These are phyloP conservation scores for Pilatotrama ljubarskyi DNA, from an alignment of 768 basidiomycete genomes.

Conservation along the genomic window DNA sequence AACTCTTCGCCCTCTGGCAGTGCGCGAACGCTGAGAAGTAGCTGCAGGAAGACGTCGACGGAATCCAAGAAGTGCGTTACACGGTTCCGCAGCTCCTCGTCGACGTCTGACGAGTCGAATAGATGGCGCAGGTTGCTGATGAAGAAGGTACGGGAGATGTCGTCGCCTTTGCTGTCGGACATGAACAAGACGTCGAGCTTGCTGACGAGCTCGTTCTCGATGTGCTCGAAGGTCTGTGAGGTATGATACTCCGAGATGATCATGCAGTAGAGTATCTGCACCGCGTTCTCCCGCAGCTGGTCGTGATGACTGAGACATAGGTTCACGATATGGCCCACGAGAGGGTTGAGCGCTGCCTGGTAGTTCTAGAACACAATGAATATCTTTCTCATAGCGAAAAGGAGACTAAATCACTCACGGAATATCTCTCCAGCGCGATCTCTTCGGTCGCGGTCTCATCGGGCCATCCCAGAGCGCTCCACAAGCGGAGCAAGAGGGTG, in stretches of 20 bases:
- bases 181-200: conserved; percentile 91
- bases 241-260: conserved; percentile 90
- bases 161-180: conserved; percentile 88
- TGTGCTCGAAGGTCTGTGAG: conserved; percentile 80
- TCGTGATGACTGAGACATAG: conserved; percentile 96
- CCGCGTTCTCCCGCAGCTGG: conserved; percentile 84
- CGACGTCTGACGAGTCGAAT: conserved; percentile 84
- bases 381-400: background rate
- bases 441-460: conserved; percentile 51
- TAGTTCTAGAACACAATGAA: conserved; percentile 57
- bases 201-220: conserved; percentile 91
- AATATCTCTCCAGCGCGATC: conserved; percentile 40
- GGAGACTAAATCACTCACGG: conserved; percentile 49
- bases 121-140: conserved; percentile 84
- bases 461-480: conserved; percentile 84
- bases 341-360: conserved; percentile 76
- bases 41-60: conserved; percentile 89
- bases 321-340: conserved; percentile 89
- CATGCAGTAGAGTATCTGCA: conserved; percentile 93
- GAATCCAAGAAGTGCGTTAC: conserved; percentile 85
- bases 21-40: conserved; percentile 82
- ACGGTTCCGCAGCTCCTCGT: conserved; percentile 73
- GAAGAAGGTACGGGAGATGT: conserved; percentile 91
- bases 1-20: conserved; percentile 93
- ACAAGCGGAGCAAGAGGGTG: conserved; percentile 71